Evolutionary conservation across 192 early-diverging fungal species (phyloP), one percentile per base, ranked within the genome.

Genomic region (Spizellomyces sp.): DNA sequence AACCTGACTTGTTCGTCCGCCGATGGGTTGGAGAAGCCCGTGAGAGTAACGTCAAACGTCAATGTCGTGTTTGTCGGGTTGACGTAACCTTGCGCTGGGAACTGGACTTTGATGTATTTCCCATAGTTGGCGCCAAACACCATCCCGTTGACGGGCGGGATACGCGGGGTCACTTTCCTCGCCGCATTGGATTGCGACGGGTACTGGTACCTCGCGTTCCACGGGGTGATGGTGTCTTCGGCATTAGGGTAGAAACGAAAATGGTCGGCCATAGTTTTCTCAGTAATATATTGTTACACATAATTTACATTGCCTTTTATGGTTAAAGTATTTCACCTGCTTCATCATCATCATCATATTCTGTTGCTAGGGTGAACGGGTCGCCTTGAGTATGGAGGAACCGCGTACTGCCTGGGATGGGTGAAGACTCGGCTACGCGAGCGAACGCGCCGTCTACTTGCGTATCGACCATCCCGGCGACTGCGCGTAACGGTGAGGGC

Each of bases 41-140:
- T 56, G n/a, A n/a, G 54, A 7, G 54, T 56, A 22, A 56, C 54
- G n/a, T 56, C n/a, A 56, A 56, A 56, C n/a, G 54, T 19, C n/a
- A 56, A 7, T 6, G 54, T 19, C n/a, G n/a, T n/a, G 7, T 56
- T 56, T 4, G 54, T 22, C 54, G 7, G 54, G 54, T 56, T 56
- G n/a, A 56, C 7, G 54, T 56, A 56, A 19, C 54, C 54, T 56
- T n/a, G n/a, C n/a, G 54, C 54, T 4, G 54, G 54, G 22, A 56
- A 22, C 22, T 56, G n/a, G 54, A 56, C n/a, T 19, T 22, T n/a
- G 22, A 56, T 56, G 54, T 5, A 19, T n/a, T 56, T 56, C 54
- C 22, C n/a, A n/a, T 19, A 19, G 7, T 22, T 22, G 54, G 54
- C n/a, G n/a, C 54, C n/a, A 22, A 56, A 56, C n/a, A 19, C 54